phyloP scores from a whole-genome alignment of 108 stramenopile genomes.

The Cylindrotheca closterium region DNA sequence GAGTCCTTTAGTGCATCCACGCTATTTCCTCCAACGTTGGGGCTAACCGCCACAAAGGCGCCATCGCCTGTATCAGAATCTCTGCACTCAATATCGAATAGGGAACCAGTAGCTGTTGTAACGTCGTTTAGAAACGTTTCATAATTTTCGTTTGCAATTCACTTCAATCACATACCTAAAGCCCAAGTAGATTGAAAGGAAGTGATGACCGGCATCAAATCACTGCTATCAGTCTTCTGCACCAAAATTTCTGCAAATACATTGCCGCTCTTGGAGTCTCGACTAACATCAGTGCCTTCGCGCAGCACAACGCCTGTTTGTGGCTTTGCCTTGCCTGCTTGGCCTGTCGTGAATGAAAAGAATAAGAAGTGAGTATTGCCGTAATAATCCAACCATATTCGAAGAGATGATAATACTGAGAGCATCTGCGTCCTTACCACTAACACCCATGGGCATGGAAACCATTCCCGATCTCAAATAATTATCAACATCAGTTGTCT shows the following conservation, averaged over 20 bases:
- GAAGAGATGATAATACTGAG: neutral
- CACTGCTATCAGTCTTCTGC: slow-evolving; percentile 20
- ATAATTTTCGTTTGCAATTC: neutral
- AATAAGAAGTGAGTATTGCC: neutral
- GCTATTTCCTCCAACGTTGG: slow-evolving; percentile 38
- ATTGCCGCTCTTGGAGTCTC: slow-evolving; percentile 45
- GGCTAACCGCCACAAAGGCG: slow-evolving; percentile 73
- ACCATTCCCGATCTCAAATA: slow-evolving; percentile 56
- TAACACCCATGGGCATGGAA: slow-evolving; percentile 73
- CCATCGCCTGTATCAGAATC: slow-evolving; percentile 79
- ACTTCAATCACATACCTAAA: slow-evolving; percentile 18
- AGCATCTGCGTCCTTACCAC: slow-evolving; percentile 32
- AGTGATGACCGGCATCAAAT: slow-evolving; percentile 50
- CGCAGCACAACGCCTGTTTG: slow-evolving; percentile 75
- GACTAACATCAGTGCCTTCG: slow-evolving; percentile 70
- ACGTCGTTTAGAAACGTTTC: neutral
- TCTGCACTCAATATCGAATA: slow-evolving; percentile 83
- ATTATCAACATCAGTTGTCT: slow-evolving; percentile 21
- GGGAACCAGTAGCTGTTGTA: slow-evolving; percentile 56
- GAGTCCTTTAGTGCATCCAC: slow-evolving; percentile 56
- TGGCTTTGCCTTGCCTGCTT: slow-evolving; percentile 74
- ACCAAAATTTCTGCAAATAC: slow-evolving; percentile 81
- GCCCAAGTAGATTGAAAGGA: slow-evolving; percentile 70
- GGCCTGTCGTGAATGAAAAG: neutral
- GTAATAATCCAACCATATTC: neutral